phyloP scores from a whole-genome alignment of 768 basidiomycete genomes.

The Lactarius vividus region DNA sequence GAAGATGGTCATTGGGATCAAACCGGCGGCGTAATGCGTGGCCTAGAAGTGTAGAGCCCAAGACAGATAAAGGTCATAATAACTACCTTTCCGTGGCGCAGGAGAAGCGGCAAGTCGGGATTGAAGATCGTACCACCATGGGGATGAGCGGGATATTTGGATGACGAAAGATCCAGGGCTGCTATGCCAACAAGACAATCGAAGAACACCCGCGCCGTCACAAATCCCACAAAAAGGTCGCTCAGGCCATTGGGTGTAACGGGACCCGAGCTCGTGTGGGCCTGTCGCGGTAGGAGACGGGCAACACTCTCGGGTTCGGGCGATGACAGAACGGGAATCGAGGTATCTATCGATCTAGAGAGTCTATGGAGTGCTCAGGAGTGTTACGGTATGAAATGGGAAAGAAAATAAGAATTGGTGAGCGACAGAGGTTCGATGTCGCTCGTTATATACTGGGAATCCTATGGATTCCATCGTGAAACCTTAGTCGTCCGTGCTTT shows the following conservation, averaged over 20 bases:
- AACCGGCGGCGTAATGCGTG: slow-evolving; percentile 20
- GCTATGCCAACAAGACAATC: slow-evolving; percentile 35
- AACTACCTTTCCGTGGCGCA: slow-evolving; percentile 33
- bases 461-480: no score
- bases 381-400: no score
- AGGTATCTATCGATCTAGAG: no score
- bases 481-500: no score
- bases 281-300: no score
- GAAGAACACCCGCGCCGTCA: slow-evolving; percentile 45
- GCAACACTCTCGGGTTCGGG: no score
- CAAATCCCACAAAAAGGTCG: slow-evolving; percentile 40
- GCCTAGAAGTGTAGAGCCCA: slow-evolving; percentile 20
- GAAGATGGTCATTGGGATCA: slow-evolving; percentile 18
- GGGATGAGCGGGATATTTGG: slow-evolving; percentile 31
- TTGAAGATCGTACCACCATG: slow-evolving; percentile 41
- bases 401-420: no score
- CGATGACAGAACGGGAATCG: no score
- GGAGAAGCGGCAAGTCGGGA: slow-evolving; percentile 34
- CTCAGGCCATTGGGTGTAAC: slow-evolving; percentile 42
- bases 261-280: slow-evolving; percentile 42
- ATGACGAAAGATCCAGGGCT: slow-evolving; percentile 37
- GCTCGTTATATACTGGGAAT: no score
- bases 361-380: no score
- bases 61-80: slow-evolving; percentile 28
- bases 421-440: no score